Evolutionary conservation across 2,329 filamentous ascomycete genomes (phyloP).

Genomic region (Monosporascus sp.): DNA sequence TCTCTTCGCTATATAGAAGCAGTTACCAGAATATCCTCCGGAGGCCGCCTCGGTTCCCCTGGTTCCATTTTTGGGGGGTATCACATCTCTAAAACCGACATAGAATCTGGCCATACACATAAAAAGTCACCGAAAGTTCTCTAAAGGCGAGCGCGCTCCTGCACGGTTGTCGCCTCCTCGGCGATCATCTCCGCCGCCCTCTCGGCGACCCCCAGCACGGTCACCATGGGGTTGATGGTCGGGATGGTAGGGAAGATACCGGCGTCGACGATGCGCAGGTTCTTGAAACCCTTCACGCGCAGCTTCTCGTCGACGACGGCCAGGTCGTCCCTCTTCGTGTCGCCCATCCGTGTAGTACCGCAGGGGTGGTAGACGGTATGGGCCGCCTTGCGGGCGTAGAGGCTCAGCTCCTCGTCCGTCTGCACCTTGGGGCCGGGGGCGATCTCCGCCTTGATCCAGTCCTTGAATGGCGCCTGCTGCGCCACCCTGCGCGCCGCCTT

Average conservation of each 20-base stretch:
- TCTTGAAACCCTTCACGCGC: conserved; percentile 65
- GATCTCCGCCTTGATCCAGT: conserved; percentile 78
- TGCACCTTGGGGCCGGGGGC: conserved; percentile 69
- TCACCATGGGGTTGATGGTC: conserved; percentile 86
- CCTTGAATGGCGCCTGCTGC: conserved; percentile 68
- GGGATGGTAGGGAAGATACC: conserved; percentile 86
- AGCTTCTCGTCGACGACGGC: conserved; percentile 77
- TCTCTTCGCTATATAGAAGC: too few relatives aligned
- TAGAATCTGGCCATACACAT: too few relatives aligned
- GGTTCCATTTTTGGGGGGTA: too few relatives aligned
- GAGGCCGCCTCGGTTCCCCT: too few relatives aligned
- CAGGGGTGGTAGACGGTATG: conserved; percentile 90
- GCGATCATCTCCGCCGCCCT: conserved; percentile 78
- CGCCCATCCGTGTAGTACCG: conserved; percentile 87
- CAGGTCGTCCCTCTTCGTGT: conserved; percentile 58
- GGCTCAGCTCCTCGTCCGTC: conserved; percentile 72
- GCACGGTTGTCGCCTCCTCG: conserved; percentile 51
- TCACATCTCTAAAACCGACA: too few relatives aligned
- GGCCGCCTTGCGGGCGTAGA: conserved; percentile 74
- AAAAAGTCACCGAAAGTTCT: background rate
- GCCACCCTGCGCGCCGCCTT: conserved; percentile 73
- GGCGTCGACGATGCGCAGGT: conserved; percentile 75
- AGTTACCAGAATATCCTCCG: too few relatives aligned
- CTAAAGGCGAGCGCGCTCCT: conserved; percentile 27
- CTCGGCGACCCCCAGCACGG: conserved; percentile 79